Conservation (phyloP, 345 rosid species). For the Dimocarpus longan region DNA sequence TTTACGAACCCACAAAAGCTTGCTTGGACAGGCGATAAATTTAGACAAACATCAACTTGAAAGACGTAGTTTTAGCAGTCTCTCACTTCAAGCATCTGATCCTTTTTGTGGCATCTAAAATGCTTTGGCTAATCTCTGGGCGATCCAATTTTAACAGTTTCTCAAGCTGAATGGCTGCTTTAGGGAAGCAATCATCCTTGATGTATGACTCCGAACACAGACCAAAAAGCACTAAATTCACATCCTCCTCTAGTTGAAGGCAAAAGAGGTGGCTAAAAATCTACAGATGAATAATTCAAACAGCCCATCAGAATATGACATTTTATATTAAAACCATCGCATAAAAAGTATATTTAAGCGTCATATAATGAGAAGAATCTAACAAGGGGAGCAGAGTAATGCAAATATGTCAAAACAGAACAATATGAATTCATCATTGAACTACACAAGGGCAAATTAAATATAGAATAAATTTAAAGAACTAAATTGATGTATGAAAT, state of each 20-base stretch:
- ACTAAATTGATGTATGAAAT: neutral
- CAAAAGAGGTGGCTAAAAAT: conserved; percentile 69
- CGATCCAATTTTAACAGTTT: conserved; percentile 55
- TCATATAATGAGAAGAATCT: neutral
- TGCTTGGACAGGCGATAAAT: neutral
- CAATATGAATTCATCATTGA: neutral
- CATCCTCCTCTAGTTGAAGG: conserved; percentile 83
- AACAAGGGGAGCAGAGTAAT: neutral
- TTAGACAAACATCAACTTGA: neutral
- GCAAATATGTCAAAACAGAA: neutral
- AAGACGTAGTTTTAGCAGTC: neutral
- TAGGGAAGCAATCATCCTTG: conserved; percentile 46
- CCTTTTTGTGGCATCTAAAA: conserved; percentile 61
- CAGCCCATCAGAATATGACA: neutral
- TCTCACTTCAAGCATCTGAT: conserved; percentile 54
- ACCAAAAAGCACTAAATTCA: conserved; percentile 74
- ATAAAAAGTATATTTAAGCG: neutral
- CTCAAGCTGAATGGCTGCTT: conserved; percentile 47
- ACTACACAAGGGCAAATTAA: neutral
- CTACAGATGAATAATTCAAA: conserved; percentile 29
- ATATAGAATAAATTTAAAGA: neutral
- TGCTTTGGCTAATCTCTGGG: conserved; percentile 56
- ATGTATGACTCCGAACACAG: conserved; percentile 50
- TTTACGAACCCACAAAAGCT: neutral
- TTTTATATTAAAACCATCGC: neutral